Evolutionary conservation across 345 rosid species (phyloP), one percentile per base, ranked within the genome.

Genomic region (Sisymbrium altissimum): DNA sequence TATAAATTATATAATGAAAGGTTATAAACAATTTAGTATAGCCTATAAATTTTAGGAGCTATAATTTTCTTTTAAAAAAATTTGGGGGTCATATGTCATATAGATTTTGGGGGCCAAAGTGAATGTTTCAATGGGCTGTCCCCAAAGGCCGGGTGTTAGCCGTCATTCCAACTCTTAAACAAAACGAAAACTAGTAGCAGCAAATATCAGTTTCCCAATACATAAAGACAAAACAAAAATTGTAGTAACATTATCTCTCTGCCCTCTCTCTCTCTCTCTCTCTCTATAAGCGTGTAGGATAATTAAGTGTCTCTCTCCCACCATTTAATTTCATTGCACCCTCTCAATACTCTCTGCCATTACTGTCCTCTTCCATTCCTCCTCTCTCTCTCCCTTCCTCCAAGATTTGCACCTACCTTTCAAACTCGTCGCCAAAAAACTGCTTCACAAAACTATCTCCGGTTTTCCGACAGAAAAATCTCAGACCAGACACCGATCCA

Each of bases 291-390:
- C 76, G 63, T 77, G 80, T 70, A 71, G 76, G 67, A 65, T 46
- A 77, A 65, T 77, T 49, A 77, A 65, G 76, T 56, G 72, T 71
- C 72, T 48, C 72, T 57, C 76, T 77, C 80, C 19, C 80, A 65
- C 76, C 80, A 77, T 77, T 77, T 44, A 71, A 77, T 77, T 55
- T 10, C 54, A 64, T 77, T 49, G 75, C 80, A 70, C 75, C 76
- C 58, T 76, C 80, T 64, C 80, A 70, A 70, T 70, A 27, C 76
- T 65, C 54, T 63, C 60, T 70, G 48, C 56, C 57, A 64, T 70
- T 70, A 77, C 71, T 76, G 66, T 71, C 64, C 60, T 54, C 41
- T 61, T 25, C 57, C 59, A 33, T 58, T 45, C n/a, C 12, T 1
- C 54, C 17, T 58, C 18, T 35, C 38, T 30, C 66, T 60, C 50